Conservation (phyloP, 2,329 filamentous ascomycete species). For the Clonostachys byssicola region DNA sequence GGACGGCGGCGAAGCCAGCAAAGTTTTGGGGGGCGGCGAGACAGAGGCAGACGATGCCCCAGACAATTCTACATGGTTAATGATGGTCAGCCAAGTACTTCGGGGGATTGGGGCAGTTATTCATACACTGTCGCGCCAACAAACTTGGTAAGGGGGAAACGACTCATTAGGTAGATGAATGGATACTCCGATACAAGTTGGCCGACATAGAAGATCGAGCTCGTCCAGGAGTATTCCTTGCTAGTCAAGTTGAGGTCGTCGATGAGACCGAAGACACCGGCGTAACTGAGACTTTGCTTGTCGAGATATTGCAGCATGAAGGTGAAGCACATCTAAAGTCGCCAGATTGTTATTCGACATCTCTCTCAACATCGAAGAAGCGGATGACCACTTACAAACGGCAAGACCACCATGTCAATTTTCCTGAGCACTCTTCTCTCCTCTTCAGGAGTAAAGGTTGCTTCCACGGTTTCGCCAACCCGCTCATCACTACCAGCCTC, state of each 20-base stretch:
- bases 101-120: neutral
- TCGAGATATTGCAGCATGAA: constrained; percentile 40
- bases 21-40: constrained; percentile 10
- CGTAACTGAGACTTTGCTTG: constrained; percentile 45
- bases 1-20: constrained; percentile 10
- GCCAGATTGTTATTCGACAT: neutral
- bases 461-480: neutral
- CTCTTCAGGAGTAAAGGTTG: constrained; percentile 15
- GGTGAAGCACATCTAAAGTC: constrained; percentile 25
- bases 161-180: constrained; percentile 45
- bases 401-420: constrained; percentile 22
- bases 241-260: constrained; percentile 37
- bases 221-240: constrained; percentile 43
- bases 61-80: neutral
- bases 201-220: constrained; percentile 37
- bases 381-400: constrained; percentile 13
- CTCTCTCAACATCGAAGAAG: neutral
- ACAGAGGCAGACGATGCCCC: constrained; percentile 3
- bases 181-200: constrained; percentile 43
- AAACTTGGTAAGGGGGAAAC: constrained; percentile 42
- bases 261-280: constrained; percentile 37
- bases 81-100: neutral
- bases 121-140: constrained; percentile 39
- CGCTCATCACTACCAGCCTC: neutral
- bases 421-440: constrained; percentile 21